A percentile compares a stretch with the other conserved stretches of the same genome.
These are phyloP conservation scores for Bretschneidera sinensis DNA, from an alignment of 345 rosid genomes.

Conservation along the genomic window DNA sequence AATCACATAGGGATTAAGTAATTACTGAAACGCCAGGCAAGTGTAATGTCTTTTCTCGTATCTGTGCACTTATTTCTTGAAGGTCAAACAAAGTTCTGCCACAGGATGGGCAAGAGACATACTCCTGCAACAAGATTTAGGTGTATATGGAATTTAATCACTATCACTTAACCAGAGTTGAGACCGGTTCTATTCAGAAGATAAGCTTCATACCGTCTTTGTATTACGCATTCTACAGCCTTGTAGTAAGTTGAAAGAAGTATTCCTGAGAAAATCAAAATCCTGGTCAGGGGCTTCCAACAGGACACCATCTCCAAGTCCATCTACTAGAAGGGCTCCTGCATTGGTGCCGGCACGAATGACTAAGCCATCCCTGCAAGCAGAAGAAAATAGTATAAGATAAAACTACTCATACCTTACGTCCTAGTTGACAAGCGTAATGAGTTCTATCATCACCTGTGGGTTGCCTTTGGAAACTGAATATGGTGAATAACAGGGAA, in stretches of 20 bases:
- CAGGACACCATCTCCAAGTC: slow-evolving; percentile 91
- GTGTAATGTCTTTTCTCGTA: slow-evolving; percentile 85
- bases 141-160: neutral
- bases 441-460: slow-evolving; percentile 47
- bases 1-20: slow-evolving; percentile 12
- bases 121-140: slow-evolving; percentile 52
- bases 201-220: slow-evolving; percentile 61
- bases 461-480: slow-evolving; percentile 60
- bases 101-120: slow-evolving; percentile 95
- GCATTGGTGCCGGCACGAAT: slow-evolving; percentile 81
- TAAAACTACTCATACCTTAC: slow-evolving; percentile 5
- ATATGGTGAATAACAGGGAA: slow-evolving; percentile 96
- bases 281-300: slow-evolving; percentile 86
- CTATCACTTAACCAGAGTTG: neutral
- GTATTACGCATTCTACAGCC: slow-evolving; percentile 99
- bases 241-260: slow-evolving; percentile 91
- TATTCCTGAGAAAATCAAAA: slow-evolving; percentile 78
- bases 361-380: slow-evolving; percentile 85
- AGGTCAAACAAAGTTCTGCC: slow-evolving; percentile 97
- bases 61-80: slow-evolving; percentile 93
- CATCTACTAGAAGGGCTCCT: slow-evolving; percentile 91
- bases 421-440: neutral
- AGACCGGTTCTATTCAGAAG: neutral
- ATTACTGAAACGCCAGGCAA: slow-evolving; percentile 96
- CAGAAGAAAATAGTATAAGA: slow-evolving; percentile 17